phyloP scores from a whole-genome alignment of 768 basidiomycete species.

The Tulasnella sp. region DNA sequence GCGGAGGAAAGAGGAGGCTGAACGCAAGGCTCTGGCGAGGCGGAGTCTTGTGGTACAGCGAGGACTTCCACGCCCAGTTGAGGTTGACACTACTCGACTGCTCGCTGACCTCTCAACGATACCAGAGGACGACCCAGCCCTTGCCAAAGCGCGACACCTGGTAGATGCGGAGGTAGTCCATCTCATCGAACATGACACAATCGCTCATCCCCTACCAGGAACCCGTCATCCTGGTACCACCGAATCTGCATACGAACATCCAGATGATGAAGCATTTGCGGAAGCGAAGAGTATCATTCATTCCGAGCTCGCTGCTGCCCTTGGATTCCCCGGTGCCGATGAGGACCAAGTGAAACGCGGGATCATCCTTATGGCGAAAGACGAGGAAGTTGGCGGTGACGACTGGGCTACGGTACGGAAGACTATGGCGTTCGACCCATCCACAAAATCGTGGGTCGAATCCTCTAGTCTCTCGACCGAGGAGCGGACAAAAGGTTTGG shows the following conservation, averaged over 20 bases:
- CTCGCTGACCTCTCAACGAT: slow-evolving; percentile 40
- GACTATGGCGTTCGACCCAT: slow-evolving; percentile 50
- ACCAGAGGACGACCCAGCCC: slow-evolving; percentile 36
- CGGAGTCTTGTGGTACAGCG: slow-evolving; percentile 72
- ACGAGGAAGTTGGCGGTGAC: slow-evolving; percentile 36
- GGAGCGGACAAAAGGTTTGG: slow-evolving; percentile 53
- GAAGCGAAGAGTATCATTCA: slow-evolving; percentile 63
- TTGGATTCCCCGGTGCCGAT: slow-evolving; percentile 78
- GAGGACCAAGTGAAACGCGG: slow-evolving; percentile 71
- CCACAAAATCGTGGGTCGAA: slow-evolving; percentile 54
- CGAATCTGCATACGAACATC: slow-evolving; percentile 54
- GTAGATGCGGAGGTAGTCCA: slow-evolving; percentile 68
- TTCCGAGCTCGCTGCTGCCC: slow-evolving; percentile 60
- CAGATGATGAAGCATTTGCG: slow-evolving; percentile 65
- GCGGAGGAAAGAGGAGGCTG: slow-evolving; percentile 60
- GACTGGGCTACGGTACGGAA: slow-evolving; percentile 57
- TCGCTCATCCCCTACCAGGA: slow-evolving; percentile 80
- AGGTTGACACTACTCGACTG: slow-evolving; percentile 59
- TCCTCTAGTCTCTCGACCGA: slow-evolving; percentile 44
- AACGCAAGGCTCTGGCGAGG: slow-evolving; percentile 65
- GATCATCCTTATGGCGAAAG: slow-evolving; percentile 49
- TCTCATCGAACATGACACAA: slow-evolving; percentile 78
- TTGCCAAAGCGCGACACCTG: slow-evolving; percentile 44
- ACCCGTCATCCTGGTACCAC: slow-evolving; percentile 65
- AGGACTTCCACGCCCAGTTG: slow-evolving; percentile 73